Evolutionary conservation across 371 early-diverging fungal genomes (phyloP).

Genomic region (Chytridium lagenaria): DNA sequence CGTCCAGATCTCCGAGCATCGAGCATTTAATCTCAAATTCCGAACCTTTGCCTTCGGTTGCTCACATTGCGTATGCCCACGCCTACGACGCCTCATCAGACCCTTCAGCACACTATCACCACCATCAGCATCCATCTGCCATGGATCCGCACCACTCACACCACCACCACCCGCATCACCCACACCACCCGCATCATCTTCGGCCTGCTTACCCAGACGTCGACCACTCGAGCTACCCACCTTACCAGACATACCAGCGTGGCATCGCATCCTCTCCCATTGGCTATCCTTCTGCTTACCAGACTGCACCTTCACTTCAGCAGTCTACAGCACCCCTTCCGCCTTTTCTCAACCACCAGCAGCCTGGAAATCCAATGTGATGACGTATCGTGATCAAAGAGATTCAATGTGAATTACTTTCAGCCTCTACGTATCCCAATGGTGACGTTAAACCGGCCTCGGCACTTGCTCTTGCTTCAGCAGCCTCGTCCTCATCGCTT

Average conservation of each 20-base stretch:
- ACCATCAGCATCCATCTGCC: neutral
- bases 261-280: neutral
- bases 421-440: no score
- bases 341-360: no score
- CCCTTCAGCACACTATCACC: neutral
- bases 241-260: neutral
- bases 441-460: no score
- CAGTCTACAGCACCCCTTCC: no score
- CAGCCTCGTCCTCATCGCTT: no score
- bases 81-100: no score
- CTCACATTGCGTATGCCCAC: no score
- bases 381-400: no score
- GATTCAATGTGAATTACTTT: no score
- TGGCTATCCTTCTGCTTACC: neutral
- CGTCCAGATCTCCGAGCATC: constrained; percentile 9
- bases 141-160: neutral
- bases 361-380: no score
- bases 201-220: neutral
- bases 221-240: neutral
- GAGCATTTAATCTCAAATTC: neutral
- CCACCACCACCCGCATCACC: neutral
- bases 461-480: no score
- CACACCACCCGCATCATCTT: constrained; percentile 1
- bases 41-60: neutral
- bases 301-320: neutral